These are phyloP conservation scores for thale cress (Arabidopsis thaliana) DNA, from an alignment of 345 rosid species.

Conservation along the genomic window DNA sequence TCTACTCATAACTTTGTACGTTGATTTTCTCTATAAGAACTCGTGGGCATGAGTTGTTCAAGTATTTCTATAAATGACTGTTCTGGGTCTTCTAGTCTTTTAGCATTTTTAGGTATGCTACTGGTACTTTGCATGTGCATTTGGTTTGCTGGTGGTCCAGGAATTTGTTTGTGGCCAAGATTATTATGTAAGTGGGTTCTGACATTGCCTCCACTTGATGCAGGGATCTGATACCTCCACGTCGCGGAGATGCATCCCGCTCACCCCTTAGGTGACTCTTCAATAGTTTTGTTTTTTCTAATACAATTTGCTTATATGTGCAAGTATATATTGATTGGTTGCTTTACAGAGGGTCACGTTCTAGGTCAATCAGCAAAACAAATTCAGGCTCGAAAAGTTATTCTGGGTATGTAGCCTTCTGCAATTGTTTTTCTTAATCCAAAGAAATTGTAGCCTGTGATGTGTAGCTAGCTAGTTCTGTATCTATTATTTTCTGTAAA, in stretches of 20 bases:
- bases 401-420: slow-evolving; percentile 55
- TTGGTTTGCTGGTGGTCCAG: neutral
- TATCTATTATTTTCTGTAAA: neutral
- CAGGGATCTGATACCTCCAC: slow-evolving; percentile 56
- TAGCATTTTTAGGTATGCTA: slow-evolving; percentile 8
- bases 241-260: slow-evolving; percentile 38
- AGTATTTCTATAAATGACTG: neutral
- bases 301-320: neutral
- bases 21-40: neutral
- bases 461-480: slow-evolving; percentile 1
- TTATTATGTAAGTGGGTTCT: slow-evolving; percentile 7
- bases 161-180: neutral
- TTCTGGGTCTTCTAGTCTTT: neutral
- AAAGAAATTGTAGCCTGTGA: slow-evolving; percentile 10
- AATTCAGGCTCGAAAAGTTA: slow-evolving; percentile 69
- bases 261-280: slow-evolving; percentile 48
- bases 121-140: neutral
- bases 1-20: neutral
- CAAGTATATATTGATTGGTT: slow-evolving; percentile 21
- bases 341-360: slow-evolving; percentile 58
- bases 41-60: neutral
- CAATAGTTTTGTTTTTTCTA: slow-evolving; percentile 14
- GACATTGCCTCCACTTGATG: slow-evolving; percentile 16
- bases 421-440: neutral
- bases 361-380: slow-evolving; percentile 60